These are phyloP conservation scores for Lepidopterella palustris DNA, from an alignment of 495 filamentous ascomycete species.

Conservation along the genomic window DNA sequence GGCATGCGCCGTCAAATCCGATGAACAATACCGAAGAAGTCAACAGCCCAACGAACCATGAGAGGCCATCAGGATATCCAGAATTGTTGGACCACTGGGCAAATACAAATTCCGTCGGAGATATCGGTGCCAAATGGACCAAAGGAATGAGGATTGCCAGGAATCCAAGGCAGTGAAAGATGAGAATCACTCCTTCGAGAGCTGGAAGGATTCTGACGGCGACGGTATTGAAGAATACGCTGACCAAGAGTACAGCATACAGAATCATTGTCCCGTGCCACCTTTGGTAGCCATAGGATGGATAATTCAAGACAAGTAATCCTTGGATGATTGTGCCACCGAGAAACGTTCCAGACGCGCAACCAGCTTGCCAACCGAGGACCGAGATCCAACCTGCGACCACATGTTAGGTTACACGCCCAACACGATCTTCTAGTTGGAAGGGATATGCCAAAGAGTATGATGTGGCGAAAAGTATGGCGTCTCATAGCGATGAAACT, in stretches of 20 bases:
- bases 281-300: slow-evolving; percentile 40
- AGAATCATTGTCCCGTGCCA: slow-evolving; percentile 55
- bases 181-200: slow-evolving; percentile 51
- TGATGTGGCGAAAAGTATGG: background rate
- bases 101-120: slow-evolving; percentile 51
- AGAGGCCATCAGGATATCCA: slow-evolving; percentile 7
- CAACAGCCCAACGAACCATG: no score
- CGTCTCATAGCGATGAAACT: background rate
- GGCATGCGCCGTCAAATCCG: no score
- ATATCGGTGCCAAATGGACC: slow-evolving; percentile 43
- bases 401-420: no score
- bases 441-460: background rate
- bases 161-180: slow-evolving; percentile 54
- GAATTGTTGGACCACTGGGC: slow-evolving; percentile 40
- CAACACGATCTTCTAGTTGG: no score
- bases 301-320: slow-evolving; percentile 46
- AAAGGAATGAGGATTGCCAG: slow-evolving; percentile 56
- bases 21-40: no score
- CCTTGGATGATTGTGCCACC: slow-evolving; percentile 53
- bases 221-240: slow-evolving; percentile 50
- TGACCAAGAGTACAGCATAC: slow-evolving; percentile 44
- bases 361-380: slow-evolving; percentile 52
- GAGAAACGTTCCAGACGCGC: slow-evolving; percentile 47
- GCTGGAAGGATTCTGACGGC: slow-evolving; percentile 47
- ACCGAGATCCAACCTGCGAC: slow-evolving; percentile 48